Base-by-base conservation (phyloP, 2,329 filamentous ascomycete genomes). In the Aotearoamyces nothofagi region DNA sequence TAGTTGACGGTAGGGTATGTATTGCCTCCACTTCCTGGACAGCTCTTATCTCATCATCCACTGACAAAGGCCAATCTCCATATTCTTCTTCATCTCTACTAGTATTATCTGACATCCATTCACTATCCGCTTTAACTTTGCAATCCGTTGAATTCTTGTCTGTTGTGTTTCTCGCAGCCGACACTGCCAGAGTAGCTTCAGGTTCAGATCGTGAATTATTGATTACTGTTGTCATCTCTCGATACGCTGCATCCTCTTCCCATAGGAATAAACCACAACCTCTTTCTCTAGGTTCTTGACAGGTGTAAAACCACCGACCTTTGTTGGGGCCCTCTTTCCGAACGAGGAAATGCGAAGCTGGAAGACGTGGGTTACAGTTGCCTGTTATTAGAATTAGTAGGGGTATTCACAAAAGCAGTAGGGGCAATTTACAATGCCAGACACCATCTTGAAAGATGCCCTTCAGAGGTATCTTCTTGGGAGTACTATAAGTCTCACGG, bases 251-350 rank as follows among this genome's bases (percentile, higher is more conserved):
- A 24, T 69, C 59, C 9, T 66, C 57, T 5, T 63, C 54, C 64
- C 66, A 73, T 0, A 74, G 46, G 37, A 71, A 74, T 48, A 74
- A 69, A 1, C 52, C 53, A 40, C 69, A 75, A 15, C 54, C 45
- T 24, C 53, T 50, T 13, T 55, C 51, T 16, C 48, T 46, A n/a
- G 51, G 40, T 30, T 56, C 53, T 40, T 64, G 62, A 37, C 67
- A 73, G 3, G 54, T 59, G 33, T 65, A 68, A 47, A 71, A 66
- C 46, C 54, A 55, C 34, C 52, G 50, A n/a, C 63, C 63, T 27
- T 61, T 51, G 37, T 70, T 70, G 16, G 45, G 41, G 4, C 55
- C 54, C 24, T 61, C 53, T 39, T 63, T 67, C 36, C 56, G 63
- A 3, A 62, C 59, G 27, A 57, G 52, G 37, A 63, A 61, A 22